These are phyloP conservation scores for Stipa capillata DNA, from an alignment of 176 grass and related monocot genomes.

Conservation along the genomic window DNA sequence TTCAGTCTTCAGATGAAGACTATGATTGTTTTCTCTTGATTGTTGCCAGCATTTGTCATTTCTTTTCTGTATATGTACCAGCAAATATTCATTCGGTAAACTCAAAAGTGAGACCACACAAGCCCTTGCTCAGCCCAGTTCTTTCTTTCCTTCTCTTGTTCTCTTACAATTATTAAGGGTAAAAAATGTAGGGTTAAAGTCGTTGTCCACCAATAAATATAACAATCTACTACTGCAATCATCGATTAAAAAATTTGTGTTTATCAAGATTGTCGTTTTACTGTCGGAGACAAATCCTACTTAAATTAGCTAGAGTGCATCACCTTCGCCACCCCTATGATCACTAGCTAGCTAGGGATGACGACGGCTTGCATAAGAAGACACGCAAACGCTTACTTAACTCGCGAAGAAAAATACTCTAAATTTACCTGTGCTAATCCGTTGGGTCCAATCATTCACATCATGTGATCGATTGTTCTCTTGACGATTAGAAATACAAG, in stretches of 20 bases:
- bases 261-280: constrained; percentile 46
- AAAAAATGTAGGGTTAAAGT: too few relatives aligned
- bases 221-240: too few relatives aligned
- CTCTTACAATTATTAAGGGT: too few relatives aligned
- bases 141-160: neutral
- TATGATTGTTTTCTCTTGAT: too few relatives aligned
- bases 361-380: neutral
- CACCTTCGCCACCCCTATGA: constrained; percentile 16
- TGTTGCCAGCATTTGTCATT: neutral
- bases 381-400: neutral
- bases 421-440: neutral
- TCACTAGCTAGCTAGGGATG: neutral
- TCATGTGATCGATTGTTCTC: neutral
- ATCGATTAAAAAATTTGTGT: too few relatives aligned
- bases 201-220: too few relatives aligned
- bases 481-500: neutral
- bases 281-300: constrained; percentile 19
- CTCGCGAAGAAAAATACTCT: neutral
- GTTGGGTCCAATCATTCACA: neutral
- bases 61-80: neutral
- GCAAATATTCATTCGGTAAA: neutral
- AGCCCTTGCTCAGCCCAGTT: neutral
- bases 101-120: neutral
- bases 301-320: constrained; percentile 7
- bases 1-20: too few relatives aligned